Evolutionary conservation across 805 yeast genomes (phyloP), one percentile per base, ranked within the genome.

Genomic region (Metschnikowia sp.): DNA sequence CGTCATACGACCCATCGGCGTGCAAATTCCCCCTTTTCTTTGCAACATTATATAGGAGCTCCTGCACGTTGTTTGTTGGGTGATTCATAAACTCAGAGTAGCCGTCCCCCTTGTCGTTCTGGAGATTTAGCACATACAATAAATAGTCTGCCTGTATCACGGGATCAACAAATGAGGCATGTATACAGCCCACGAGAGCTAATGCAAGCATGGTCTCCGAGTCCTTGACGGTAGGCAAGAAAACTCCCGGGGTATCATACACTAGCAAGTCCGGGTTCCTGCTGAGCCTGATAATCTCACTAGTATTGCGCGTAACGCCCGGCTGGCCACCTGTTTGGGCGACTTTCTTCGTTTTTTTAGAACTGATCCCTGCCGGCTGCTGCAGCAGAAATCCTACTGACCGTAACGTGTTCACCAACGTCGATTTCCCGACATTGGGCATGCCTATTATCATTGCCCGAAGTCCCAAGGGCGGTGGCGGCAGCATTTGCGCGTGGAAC

Each of bases 351-450:
- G n/a, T 40, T 19, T 58, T 61, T 15, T 59, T 61, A 8, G 67
- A 60, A 4, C 78, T 74, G 1, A 72, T 61, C n/a, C 62, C 43
- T 43, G 45, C 47, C 44, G 51, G 44, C 29, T 49, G 48, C 32
- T 55, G 58, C 7, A 59, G 49, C 1, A 64, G 59, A 41, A 61
- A 65, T 2, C 76, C 74, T 12, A 66, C 68, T 8, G 68, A 68
- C 49, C 97, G 68, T 42, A 91, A 67, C 0, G 84, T 74, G 59
- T 94, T 94, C 28, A 91, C 84, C 40, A 94, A 63, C 0, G 97
- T 86, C 10, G 96, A 86, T 65, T 94, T 94, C 0, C 99, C 99
- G n/a, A 90, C 96, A 62, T 94, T 94, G 1, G 99, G 99, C 94
- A 94, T 87, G 0, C 99, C 99, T 7, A 85, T 83, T 39, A 92